Evolutionary conservation across 2,329 filamentous ascomycete genomes (phyloP), one percentile per base, ranked within the genome.

Genomic region (Gaeumannomyces tritici): DNA sequence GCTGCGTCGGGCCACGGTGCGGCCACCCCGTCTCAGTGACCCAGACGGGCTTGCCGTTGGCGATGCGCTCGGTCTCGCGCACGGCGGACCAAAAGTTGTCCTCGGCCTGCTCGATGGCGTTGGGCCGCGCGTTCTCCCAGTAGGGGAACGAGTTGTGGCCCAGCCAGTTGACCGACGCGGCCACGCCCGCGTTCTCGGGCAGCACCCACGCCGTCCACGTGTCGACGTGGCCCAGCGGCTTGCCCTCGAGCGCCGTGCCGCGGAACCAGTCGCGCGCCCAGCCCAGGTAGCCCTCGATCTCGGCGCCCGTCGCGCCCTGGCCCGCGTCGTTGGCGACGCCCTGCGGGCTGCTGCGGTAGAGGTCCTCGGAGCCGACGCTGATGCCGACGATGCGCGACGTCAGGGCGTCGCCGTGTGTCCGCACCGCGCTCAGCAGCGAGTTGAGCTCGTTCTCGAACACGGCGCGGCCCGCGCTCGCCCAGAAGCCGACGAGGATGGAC

Each of bases 1-100:
- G 86, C 65, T 82, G 76, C 1, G 77, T 80, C 66, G 83, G 76
- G 62, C 91, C 92, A 9, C 42, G 42, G 61, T 92, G 85, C 59
- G 92, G 91, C 85, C 90, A 95, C 66, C 92, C 92, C 21, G 91
- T 95, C 81, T 96, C 91, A 31, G 91, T 95, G 65, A 96, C 83
- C 90, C 90, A 95, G 68, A 96, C 83, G 24, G 83, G 79, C 81
- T 92, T 93, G 71, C 83, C 84, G 47, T 80, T 77, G 47, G 84
- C 80, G 57, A 79, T 86, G 21, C 72, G 75, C 65, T 82, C 74
- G 42, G 89, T 90, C 64, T 81, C 79, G 60, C 80, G 75, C 54
- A 89, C 79, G 21, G 90, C 87, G 18, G 82, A 79, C 70, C 87
- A 79, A 79, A 96, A 95, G 60, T 92, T 83, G 24, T 73, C 69